Evolutionary conservation across 2,329 filamentous ascomycete species (phyloP).

Genomic region (Conoideocrella luteorostrata): DNA sequence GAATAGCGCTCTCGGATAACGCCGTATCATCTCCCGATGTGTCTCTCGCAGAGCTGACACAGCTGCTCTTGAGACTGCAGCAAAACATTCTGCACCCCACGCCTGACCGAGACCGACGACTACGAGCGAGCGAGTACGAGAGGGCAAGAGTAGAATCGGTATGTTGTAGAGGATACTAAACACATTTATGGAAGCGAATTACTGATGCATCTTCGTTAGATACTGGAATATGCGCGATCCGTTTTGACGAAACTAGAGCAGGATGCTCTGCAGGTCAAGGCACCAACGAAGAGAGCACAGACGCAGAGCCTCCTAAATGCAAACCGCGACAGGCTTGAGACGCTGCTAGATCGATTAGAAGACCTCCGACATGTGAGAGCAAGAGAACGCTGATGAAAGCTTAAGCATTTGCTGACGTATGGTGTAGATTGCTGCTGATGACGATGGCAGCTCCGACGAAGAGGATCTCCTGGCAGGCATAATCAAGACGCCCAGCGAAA

Average conservation of each 20-base stretch:
- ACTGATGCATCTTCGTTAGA: constrained; percentile 35
- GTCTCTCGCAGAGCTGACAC: constrained; percentile 46
- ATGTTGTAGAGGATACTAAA: constrained; percentile 27
- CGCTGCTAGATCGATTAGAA: constrained; percentile 57
- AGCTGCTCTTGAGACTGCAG: constrained; percentile 60
- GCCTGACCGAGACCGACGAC: constrained; percentile 48
- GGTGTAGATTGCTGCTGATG: constrained; percentile 26
- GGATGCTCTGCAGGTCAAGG: constrained; percentile 53
- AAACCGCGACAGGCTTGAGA: constrained; percentile 61
- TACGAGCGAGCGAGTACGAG: constrained; percentile 60
- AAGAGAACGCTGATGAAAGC: neutral
- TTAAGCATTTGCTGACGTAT: constrained; percentile 10
- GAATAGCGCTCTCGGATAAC: neutral
- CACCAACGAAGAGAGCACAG: constrained; percentile 51
- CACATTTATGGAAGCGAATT: neutral
- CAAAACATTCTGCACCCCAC: constrained; percentile 57
- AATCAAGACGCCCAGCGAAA: constrained; percentile 49
- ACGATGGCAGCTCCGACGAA: constrained; percentile 42
- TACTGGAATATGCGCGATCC: constrained; percentile 63
- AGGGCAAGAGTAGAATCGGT: constrained; percentile 38
- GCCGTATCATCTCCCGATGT: constrained; percentile 18
- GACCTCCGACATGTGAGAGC: constrained; percentile 58
- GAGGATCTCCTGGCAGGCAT: constrained; percentile 52
- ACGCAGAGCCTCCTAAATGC: constrained; percentile 56
- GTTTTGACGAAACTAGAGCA: constrained; percentile 67